Conservation (phyloP, 371 early-diverging fungal species). For the Blakeslea trispora region DNA sequence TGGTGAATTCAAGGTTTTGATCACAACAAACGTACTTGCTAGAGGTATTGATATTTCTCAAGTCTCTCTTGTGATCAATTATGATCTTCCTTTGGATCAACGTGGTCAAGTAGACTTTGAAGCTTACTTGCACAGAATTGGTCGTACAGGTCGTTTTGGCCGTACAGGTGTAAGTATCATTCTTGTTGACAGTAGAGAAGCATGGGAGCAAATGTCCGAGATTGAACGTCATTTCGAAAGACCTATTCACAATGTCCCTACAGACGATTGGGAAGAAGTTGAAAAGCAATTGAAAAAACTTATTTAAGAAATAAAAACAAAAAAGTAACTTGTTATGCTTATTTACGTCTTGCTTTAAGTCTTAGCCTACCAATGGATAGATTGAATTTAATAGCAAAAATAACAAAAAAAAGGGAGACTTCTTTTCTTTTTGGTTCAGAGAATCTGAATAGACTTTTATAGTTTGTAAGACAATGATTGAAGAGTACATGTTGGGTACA, state of each 20-base stretch:
- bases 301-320: constrained; percentile 97
- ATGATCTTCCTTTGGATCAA: constrained; percentile 85
- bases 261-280: constrained; percentile 76
- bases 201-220: constrained; percentile 68
- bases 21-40: constrained; percentile 96
- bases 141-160: constrained; percentile 98
- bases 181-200: constrained; percentile 83
- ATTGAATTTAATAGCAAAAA: no score
- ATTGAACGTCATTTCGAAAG: constrained; percentile 80
- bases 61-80: constrained; percentile 98
- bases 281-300: constrained; percentile 77
- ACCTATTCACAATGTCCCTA: constrained; percentile 75
- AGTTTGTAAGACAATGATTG: no score
- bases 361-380: no score
- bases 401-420: no score
- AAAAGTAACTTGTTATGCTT: constrained; percentile 32
- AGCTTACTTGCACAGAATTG: constrained; percentile 98
- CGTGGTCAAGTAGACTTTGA: constrained; percentile 76
- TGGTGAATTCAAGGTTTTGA: constrained; percentile 91
- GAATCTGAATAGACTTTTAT: no score
- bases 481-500: no score
- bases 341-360: no score
- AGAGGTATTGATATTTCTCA: constrained; percentile 98
- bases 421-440: no score
- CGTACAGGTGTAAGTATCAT: constrained; percentile 96